A percentile compares a stretch with the other conserved stretches of the same genome.
Conservation (phyloP, 129 eudicot genomes). For the Gnaphalium uliginosum region DNA sequence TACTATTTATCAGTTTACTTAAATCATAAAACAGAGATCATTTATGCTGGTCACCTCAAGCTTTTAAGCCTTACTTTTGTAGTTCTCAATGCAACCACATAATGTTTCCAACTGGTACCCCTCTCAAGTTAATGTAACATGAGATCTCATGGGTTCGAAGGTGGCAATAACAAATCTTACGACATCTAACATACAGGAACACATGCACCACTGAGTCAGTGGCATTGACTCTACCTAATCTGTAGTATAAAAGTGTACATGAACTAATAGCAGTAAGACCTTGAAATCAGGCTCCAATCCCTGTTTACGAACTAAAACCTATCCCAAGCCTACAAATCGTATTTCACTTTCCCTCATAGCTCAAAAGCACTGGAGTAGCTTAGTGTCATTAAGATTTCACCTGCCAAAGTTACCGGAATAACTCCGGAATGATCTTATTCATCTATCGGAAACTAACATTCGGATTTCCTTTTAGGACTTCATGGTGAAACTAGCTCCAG, state of each 20-base stretch:
- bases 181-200: not conserved
- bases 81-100: not conserved
- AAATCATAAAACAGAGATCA: not conserved
- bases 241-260: not conserved
- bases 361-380: not conserved
- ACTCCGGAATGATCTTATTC: not conserved
- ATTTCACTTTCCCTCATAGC: not conserved
- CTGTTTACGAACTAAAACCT: conserved; percentile 10
- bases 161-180: not conserved
- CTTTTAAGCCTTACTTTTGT: not conserved
- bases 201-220: not conserved
- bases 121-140: not conserved
- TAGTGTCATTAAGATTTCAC: not conserved
- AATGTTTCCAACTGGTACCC: not conserved
- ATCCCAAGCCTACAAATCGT: not conserved
- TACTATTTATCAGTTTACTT: not conserved
- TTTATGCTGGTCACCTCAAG: not conserved
- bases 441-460: not conserved
- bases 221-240: not conserved
- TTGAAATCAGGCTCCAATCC: not conserved
- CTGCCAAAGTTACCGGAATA: not conserved
- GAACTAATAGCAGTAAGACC: not conserved
- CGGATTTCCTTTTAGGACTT: not conserved
- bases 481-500: conserved; percentile 1
- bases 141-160: not conserved